Evolutionary conservation across 1,139 yeast species (phyloP).

Genomic region (Sugiyamaella grinbergsii): DNA sequence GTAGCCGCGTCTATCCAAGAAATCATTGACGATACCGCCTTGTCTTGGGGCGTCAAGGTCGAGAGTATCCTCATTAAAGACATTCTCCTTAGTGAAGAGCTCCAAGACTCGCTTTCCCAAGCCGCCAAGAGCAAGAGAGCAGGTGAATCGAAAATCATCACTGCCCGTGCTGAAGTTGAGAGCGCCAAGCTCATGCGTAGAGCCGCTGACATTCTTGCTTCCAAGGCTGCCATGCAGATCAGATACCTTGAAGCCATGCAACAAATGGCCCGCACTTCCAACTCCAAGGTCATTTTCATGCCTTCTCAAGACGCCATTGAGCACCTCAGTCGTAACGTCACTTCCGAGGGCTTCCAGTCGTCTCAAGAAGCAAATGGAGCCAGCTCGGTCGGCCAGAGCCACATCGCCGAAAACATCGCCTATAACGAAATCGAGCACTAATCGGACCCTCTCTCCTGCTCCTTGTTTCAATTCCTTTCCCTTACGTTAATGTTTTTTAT

Average conservation of each 20-base stretch:
- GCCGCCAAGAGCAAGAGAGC: slow-evolving; percentile 78
- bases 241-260: slow-evolving; percentile 81
- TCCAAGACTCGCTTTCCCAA: slow-evolving; percentile 65
- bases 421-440: slow-evolving; percentile 17
- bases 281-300: slow-evolving; percentile 73
- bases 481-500: background rate
- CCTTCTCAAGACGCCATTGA: slow-evolving; percentile 53
- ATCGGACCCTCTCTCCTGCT: background rate
- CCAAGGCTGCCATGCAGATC: slow-evolving; percentile 79
- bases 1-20: slow-evolving; percentile 66
- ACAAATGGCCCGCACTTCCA: slow-evolving; percentile 64
- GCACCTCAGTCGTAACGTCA: slow-evolving; percentile 33
- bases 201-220: slow-evolving; percentile 75
- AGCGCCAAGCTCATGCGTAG: slow-evolving; percentile 76
- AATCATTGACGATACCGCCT: slow-evolving; percentile 64
- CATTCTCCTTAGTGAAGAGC: slow-evolving; percentile 57
- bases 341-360: slow-evolving; percentile 23
- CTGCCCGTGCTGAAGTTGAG: slow-evolving; percentile 77
- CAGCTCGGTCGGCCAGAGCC: slow-evolving; percentile 10
- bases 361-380: slow-evolving; percentile 15
- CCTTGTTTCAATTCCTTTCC: background rate
- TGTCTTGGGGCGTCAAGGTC: slow-evolving; percentile 71
- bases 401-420: slow-evolving; percentile 21
- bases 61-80: slow-evolving; percentile 74
- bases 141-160: slow-evolving; percentile 76